Conservation (phyloP, 108 stramenopile species). For the Mayamaea pseudoterrestris region DNA sequence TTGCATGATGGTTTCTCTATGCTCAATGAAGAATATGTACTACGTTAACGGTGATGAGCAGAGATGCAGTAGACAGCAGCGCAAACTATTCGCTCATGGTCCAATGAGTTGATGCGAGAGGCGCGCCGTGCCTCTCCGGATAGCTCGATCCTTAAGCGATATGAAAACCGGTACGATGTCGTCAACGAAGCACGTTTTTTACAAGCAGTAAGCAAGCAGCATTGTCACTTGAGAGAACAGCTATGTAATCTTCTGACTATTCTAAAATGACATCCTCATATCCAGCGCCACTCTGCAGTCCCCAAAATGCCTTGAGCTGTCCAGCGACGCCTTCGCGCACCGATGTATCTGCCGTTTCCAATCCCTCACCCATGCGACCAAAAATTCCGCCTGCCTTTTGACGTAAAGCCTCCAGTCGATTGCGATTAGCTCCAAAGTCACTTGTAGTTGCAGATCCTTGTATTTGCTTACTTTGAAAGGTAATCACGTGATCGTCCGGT, state of each 20-base stretch:
- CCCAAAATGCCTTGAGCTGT: conserved; percentile 82
- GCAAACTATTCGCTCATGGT: no score
- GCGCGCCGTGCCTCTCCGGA: no score
- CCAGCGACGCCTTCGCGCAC: conserved; percentile 34
- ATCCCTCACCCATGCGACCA: conserved; percentile 48
- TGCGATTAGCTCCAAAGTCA: conserved; percentile 57
- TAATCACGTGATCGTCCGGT: conserved; percentile 51
- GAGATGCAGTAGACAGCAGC: no score
- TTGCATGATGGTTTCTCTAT: conserved; percentile 45
- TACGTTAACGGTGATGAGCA: no score
- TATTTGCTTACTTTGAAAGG: conserved; percentile 36
- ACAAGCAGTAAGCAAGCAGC: no score
- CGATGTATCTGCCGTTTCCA: conserved; percentile 20
- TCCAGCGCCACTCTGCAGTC: conserved; percentile 60
- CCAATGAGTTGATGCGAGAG: no score
- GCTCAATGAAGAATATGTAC: no score
- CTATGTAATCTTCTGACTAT: not conserved
- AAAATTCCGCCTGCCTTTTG: conserved; percentile 17
- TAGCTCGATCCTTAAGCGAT: no score
- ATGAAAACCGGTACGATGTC: no score
- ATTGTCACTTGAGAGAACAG: no score
- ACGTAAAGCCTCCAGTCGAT: conserved; percentile 49
- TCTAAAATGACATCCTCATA: conserved; percentile 66
- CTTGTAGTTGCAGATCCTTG: conserved; percentile 23
- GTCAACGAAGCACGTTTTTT: no score